A percentile compares a stretch with the other conserved stretches of the same genome.
These are phyloP conservation scores for Triglochin maritima DNA, from an alignment of 106 monocot genomes.

Conservation along the genomic window DNA sequence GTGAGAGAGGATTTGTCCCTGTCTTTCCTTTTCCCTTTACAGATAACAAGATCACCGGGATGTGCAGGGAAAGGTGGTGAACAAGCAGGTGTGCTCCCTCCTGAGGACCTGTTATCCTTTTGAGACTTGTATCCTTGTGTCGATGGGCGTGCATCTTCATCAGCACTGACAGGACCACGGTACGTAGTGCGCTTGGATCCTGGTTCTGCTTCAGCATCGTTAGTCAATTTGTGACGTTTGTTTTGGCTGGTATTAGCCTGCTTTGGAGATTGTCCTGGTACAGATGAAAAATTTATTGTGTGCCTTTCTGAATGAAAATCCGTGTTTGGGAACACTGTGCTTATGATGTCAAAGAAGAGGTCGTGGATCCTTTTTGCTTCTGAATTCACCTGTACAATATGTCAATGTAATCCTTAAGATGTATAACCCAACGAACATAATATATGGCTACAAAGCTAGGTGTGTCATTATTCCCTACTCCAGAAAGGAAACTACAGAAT, in stretches of 20 bases:
- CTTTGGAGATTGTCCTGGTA: slow-evolving; percentile 18
- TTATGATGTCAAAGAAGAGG: slow-evolving; percentile 84
- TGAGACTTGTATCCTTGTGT: slow-evolving; percentile 18
- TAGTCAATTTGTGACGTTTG: slow-evolving; percentile 25
- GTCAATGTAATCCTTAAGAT: no score
- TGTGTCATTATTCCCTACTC: no score
- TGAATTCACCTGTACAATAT: slow-evolving; percentile 37
- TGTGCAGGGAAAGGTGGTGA: slow-evolving; percentile 31
- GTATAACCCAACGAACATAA: no score
- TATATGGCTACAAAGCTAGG: no score
- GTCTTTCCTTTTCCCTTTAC: slow-evolving; percentile 95
- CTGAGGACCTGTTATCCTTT: slow-evolving; percentile 17
- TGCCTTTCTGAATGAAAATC: slow-evolving; percentile 57
- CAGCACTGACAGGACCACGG: not conserved
- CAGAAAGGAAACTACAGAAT: no score
- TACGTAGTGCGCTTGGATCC: slow-evolving; percentile 4
- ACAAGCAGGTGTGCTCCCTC: slow-evolving; percentile 4
- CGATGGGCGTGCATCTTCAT: slow-evolving; percentile 10
- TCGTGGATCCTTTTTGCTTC: slow-evolving; percentile 75
- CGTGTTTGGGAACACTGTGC: slow-evolving; percentile 76
- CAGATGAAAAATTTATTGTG: slow-evolving; percentile 24
- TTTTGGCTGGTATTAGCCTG: slow-evolving; percentile 15
- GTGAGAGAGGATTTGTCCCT: slow-evolving; percentile 46
- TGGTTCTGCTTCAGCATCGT: slow-evolving; percentile 8
- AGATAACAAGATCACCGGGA: slow-evolving; percentile 78